These are phyloP conservation scores for Gentiana dahurica DNA, from an alignment of 257 asterid genomes.

Conservation along the genomic window DNA sequence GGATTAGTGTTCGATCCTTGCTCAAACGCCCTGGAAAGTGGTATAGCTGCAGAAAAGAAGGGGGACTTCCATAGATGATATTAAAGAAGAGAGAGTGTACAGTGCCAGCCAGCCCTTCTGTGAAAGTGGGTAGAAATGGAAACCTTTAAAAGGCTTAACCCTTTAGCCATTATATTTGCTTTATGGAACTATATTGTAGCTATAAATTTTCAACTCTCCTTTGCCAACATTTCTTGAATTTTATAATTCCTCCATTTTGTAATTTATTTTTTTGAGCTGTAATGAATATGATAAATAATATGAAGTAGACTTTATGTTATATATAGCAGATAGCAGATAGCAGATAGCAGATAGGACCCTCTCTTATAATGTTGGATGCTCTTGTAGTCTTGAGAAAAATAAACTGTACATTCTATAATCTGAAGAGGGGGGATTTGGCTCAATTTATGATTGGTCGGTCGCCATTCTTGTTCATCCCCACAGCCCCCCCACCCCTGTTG, in stretches of 20 bases:
- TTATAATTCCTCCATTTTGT: constrained; percentile 1
- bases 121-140: constrained; percentile 11
- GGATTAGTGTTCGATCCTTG: constrained; percentile 6
- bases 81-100: constrained; percentile 62
- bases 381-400: no score
- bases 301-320: constrained; percentile 7
- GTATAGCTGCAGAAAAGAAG: constrained; percentile 7
- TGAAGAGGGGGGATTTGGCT: no score
- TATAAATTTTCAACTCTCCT: constrained; percentile 11
- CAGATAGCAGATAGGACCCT: constrained; percentile 7
- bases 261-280: background rate
- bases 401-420: no score
- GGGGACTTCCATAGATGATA: constrained; percentile 24
- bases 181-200: constrained; percentile 16
- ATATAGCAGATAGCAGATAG: constrained; percentile 3
- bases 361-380: background rate
- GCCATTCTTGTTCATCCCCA: no score
- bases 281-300: background rate
- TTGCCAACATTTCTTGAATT: background rate
- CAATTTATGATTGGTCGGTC: no score
- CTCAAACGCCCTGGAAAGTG: background rate
- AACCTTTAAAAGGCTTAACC: constrained; percentile 12
- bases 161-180: constrained; percentile 20
- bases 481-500: no score
- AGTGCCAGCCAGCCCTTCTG: constrained; percentile 23